Evolutionary conservation across 305 asterid species (phyloP).

Genomic region (Lippia alba): DNA sequence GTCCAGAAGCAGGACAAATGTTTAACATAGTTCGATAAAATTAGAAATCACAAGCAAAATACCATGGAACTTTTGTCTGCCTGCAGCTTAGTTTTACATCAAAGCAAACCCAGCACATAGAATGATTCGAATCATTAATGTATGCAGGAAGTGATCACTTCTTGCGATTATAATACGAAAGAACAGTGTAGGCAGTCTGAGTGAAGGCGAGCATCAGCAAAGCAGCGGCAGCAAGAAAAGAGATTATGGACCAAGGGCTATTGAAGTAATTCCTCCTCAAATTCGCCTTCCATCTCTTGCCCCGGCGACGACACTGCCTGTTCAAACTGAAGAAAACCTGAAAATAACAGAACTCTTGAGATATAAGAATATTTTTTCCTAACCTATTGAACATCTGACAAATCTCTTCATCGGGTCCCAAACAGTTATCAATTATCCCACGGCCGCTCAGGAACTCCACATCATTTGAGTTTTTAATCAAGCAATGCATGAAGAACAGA

Average conservation of each 20-base stretch:
- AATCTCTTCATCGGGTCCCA: slow-evolving; percentile 27
- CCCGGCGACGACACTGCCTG: neutral
- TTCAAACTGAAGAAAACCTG: slow-evolving; percentile 5
- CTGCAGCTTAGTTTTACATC: too few relatives aligned
- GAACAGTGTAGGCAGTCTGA: slow-evolving; percentile 9
- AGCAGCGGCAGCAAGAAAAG: slow-evolving; percentile 6
- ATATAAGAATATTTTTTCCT: too few relatives aligned
- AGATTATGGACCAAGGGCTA: slow-evolving; percentile 13
- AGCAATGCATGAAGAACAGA: slow-evolving; percentile 17
- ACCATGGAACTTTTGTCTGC: too few relatives aligned
- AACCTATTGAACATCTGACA: slow-evolving; percentile 19
- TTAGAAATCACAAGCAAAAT: too few relatives aligned
- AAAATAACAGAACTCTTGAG: too few relatives aligned
- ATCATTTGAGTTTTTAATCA: slow-evolving; percentile 25
- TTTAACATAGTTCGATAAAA: too few relatives aligned
- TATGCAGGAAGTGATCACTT: too few relatives aligned
- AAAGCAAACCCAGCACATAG: too few relatives aligned
- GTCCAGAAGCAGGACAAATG: too few relatives aligned
- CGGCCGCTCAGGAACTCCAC: slow-evolving; percentile 11
- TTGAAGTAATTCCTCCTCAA: too few relatives aligned
- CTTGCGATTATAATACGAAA: neutral
- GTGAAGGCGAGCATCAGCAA: neutral
- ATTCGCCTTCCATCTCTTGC: too few relatives aligned
- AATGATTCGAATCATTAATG: too few relatives aligned
- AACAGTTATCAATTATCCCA: slow-evolving; percentile 28